These are phyloP conservation scores for Elongisporangium prolatum DNA, from an alignment of 352 stramenopile genomes.

Conservation along the genomic window DNA sequence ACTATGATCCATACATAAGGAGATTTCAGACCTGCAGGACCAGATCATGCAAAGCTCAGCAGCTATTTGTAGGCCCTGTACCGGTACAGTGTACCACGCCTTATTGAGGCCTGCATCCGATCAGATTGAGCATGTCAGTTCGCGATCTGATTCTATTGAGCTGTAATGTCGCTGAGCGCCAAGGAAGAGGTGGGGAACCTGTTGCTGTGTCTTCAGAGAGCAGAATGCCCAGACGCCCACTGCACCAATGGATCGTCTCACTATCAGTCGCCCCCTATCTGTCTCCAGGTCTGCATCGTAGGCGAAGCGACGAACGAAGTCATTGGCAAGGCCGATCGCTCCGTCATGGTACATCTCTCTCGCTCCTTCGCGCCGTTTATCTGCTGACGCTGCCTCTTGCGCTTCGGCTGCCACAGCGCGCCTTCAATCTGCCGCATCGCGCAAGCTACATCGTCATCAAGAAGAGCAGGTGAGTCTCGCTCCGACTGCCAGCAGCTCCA, in stretches of 20 bases:
- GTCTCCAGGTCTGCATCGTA: constrained; percentile 78
- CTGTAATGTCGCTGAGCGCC: constrained; percentile 37
- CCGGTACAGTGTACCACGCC: no score
- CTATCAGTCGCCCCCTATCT: background rate
- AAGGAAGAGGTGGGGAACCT: constrained; percentile 40
- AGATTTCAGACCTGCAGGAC: constrained; percentile 22
- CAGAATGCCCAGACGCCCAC: background rate
- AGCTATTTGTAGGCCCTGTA: no score
- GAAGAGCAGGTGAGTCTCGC: constrained; percentile 41
- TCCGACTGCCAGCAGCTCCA: background rate
- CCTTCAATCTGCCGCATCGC: constrained; percentile 78
- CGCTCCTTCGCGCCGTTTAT: background rate
- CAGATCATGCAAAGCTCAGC: constrained; percentile 17
- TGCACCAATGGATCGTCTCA: background rate
- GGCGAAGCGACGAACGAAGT: constrained; percentile 67
- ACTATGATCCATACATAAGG: constrained; percentile 13
- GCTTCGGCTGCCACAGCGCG: constrained; percentile 36
- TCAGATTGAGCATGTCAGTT: background rate
- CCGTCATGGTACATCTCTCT: constrained; percentile 56
- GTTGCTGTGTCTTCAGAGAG: background rate
- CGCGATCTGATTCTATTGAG: background rate
- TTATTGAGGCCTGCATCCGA: background rate
- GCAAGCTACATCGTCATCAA: constrained; percentile 86
- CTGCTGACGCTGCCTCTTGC: background rate
- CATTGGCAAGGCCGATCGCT: constrained; percentile 73